phyloP scores from a whole-genome alignment of 176 grass and related monocot species.

The Saccharum spontaneum region DNA sequence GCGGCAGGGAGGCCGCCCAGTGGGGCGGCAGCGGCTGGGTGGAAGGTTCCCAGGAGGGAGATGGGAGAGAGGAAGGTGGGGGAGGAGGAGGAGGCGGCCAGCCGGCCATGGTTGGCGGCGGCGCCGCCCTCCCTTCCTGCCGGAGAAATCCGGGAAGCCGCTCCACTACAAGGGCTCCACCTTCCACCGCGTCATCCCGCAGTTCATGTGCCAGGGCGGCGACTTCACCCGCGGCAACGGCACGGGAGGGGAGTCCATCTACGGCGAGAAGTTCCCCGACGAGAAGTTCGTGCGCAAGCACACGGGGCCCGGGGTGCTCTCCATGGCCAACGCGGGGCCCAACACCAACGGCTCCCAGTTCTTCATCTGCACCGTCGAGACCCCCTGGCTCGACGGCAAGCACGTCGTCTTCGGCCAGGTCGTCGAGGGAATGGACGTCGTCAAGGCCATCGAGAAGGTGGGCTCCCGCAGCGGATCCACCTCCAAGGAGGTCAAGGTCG shows the following conservation, averaged over 20 bases:
- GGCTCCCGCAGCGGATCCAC: not conserved
- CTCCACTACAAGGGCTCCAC: conserved; percentile 18
- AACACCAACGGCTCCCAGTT: conserved; percentile 28
- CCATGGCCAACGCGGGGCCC: conserved; percentile 18
- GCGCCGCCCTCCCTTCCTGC: too few relatives aligned
- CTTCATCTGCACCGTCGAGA: conserved; percentile 6
- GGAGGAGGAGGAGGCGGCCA: too few relatives aligned
- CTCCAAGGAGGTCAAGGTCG: not conserved
- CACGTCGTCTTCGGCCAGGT: conserved; percentile 27
- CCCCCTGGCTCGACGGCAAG: conserved; percentile 16
- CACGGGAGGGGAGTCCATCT: conserved; percentile 19
- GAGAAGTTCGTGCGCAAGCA: conserved; percentile 20
- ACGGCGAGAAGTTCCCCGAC: conserved; percentile 16
- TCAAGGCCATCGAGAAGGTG: conserved; percentile 22
- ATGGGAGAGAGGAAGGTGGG: too few relatives aligned
- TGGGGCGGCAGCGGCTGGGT: too few relatives aligned
- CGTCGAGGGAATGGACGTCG: conserved; percentile 14
- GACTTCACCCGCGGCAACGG: conserved; percentile 20
- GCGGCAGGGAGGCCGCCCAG: too few relatives aligned
- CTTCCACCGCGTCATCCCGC: conserved; percentile 22
- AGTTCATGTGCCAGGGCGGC: conserved; percentile 21
- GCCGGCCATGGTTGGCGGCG: too few relatives aligned
- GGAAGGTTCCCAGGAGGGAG: too few relatives aligned
- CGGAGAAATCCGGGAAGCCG: conserved; percentile 5
- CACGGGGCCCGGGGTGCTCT: not conserved